Base-by-base conservation (phyloP, 306 rosid species). In the Morella rubra region DNA sequence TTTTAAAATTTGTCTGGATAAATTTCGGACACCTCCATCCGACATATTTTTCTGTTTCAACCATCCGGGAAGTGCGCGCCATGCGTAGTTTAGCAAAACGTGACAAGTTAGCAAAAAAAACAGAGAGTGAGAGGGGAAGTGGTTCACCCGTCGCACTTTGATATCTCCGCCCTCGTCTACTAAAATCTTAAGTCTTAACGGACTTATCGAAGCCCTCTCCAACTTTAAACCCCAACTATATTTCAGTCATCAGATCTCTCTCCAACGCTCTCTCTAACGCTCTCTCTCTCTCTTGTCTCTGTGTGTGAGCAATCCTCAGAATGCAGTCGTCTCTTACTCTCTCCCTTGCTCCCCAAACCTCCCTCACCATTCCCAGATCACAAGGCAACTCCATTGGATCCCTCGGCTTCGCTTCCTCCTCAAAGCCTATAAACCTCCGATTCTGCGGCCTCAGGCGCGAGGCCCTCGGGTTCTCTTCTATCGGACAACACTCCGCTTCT, bases 291-390 rank as follows among this genome's bases (percentile, higher is more conserved):
- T 76, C 81, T 18, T 5, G 44, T 45, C 79, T 37, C 42, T 18
- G 16, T 45, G 47, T 13, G 44, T 51, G 53, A 49, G 53, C 14
- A 73, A 19, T 20, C 77, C 24, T 44, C 82, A 77, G 77, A 88
- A 95, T 95, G 99, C 99, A 95, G 11, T 82, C 89, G n/a, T 84
- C 93, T 9, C 86, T 95, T 24, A 90, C 97, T 20, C 89, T 92
- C 82, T 86, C 89, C 0, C 32, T 82, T 82, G 82, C 96, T 59
- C 80, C 93, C 45, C 81, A 68, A 76, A 40, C 89, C 51, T 84
- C 90, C 11, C 24, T 84, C 51, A 24, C 88, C 56, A 7, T 90
- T 64, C 82, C 87, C 81, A 81, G 89, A 88, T 83, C 97, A 77
- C 83, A 73, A 22, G 73, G 51, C 71, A 44, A 27, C 50, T 27